These are phyloP conservation scores for Ceratonia siliqua DNA, from an alignment of 306 rosid species.

Conservation along the genomic window DNA sequence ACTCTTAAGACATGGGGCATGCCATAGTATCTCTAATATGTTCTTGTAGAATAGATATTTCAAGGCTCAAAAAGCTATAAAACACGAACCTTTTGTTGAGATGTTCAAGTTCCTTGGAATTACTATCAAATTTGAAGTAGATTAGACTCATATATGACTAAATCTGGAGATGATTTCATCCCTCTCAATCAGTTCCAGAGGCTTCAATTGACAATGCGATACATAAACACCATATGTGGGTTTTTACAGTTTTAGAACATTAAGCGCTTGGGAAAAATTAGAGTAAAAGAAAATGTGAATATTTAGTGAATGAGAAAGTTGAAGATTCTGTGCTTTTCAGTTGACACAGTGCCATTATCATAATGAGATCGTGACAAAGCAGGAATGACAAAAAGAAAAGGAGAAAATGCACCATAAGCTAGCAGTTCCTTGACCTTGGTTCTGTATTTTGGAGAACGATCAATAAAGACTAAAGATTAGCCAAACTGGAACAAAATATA, in stretches of 20 bases:
- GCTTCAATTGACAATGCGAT: too few relatives aligned
- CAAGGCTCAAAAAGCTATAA: background rate
- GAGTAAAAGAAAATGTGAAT: background rate
- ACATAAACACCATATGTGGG: background rate
- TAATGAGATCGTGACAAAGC: conserved; percentile 21
- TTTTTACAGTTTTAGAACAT: conserved; percentile 9
- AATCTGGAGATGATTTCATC: background rate
- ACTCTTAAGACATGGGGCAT: conserved; percentile 2
- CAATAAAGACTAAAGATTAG: background rate
- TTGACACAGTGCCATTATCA: background rate
- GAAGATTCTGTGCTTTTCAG: conserved; percentile 19
- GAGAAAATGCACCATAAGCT: conserved; percentile 7
- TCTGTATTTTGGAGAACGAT: conserved; percentile 1
- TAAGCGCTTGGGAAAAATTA: conserved; percentile 8
- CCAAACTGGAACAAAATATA: background rate
- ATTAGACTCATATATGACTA: background rate
- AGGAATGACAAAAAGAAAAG: conserved; percentile 10
- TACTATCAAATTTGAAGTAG: background rate
- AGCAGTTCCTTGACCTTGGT: conserved; percentile 18
- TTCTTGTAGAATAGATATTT: background rate
- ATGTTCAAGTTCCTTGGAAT: conserved; percentile 3
- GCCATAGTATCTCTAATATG: background rate
- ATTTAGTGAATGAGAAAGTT: conserved; percentile 4
- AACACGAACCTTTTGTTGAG: background rate
- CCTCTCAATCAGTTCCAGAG: background rate